Percentiles rank a stretch among this genome's conserved stretches.
Conservation (phyloP, 2,329 filamentous ascomycete species). For the Pseudocercospora fijiensis region DNA sequence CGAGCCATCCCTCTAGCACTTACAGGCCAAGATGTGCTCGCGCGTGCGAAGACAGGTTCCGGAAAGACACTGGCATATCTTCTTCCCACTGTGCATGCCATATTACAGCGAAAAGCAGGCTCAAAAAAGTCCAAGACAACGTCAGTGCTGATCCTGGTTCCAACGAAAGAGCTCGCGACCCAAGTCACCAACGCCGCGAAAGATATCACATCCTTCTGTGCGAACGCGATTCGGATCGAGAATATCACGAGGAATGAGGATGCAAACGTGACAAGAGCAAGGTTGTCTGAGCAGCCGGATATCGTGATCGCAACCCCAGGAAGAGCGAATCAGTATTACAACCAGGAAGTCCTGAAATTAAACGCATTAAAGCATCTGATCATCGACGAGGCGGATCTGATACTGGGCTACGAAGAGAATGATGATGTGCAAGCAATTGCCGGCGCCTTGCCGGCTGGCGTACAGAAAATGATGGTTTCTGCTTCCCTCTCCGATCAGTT, state of each 20-base stretch:
- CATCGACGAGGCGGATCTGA: slow-evolving; percentile 90
- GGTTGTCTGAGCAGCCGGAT: slow-evolving; percentile 82
- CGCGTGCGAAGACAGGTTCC: slow-evolving; percentile 90
- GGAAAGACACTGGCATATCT: slow-evolving; percentile 98
- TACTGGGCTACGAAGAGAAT: slow-evolving; percentile 90
- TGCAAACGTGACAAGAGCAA: slow-evolving; percentile 80
- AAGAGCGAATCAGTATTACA: slow-evolving; percentile 76
- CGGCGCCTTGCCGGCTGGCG: slow-evolving; percentile 73
- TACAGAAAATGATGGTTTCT: slow-evolving; percentile 91
- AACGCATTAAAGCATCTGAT: slow-evolving; percentile 73
- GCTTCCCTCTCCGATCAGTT: slow-evolving; percentile 88
- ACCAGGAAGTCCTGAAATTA: slow-evolving; percentile 68
- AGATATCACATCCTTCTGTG: slow-evolving; percentile 76
- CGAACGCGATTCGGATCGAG: slow-evolving; percentile 75
- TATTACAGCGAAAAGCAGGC: slow-evolving; percentile 72
- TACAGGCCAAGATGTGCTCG: slow-evolving; percentile 83
- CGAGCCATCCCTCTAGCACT: slow-evolving; percentile 85
- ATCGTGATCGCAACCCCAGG: slow-evolving; percentile 88
- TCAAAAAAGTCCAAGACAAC: slow-evolving; percentile 52
- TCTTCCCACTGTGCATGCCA: slow-evolving; percentile 80
- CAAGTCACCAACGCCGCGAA: slow-evolving; percentile 81
- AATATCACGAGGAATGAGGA: slow-evolving; percentile 91
- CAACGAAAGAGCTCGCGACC: slow-evolving; percentile 88
- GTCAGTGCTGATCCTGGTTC: slow-evolving; percentile 83
- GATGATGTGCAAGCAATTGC: slow-evolving; percentile 82